Conservation (phyloP, 257 asterid species). For the Rehmannia glutinosa region DNA sequence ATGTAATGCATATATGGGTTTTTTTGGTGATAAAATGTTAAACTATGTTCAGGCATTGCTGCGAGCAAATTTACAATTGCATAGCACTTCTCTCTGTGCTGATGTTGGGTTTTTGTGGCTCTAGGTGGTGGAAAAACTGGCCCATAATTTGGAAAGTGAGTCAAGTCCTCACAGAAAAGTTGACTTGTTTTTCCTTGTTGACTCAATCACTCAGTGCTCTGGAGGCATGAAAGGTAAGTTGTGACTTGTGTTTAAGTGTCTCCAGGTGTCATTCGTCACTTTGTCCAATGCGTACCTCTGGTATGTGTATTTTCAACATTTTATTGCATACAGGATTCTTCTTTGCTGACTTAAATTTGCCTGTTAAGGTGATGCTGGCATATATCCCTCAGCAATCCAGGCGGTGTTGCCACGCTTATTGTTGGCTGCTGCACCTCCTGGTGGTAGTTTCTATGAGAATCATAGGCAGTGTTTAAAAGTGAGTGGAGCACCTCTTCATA, state of each 20-base stretch:
- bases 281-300: neutral
- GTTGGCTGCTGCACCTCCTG: constrained; percentile 90
- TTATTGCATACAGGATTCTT: neutral
- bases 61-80: neutral
- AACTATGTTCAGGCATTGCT: neutral
- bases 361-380: constrained; percentile 67
- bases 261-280: neutral
- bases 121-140: constrained; percentile 71
- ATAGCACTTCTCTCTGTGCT: neutral
- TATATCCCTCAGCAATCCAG: constrained; percentile 76
- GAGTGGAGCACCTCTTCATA: constrained; percentile 24
- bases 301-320: neutral
- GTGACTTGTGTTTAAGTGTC: neutral
- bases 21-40: neutral
- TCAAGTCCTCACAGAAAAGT: constrained; percentile 64
- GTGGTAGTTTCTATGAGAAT: constrained; percentile 67
- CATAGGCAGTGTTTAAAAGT: constrained; percentile 91
- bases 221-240: constrained; percentile 64
- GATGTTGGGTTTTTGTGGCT: neutral
- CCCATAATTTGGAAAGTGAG: constrained; percentile 54
- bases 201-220: constrained; percentile 79
- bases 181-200: constrained; percentile 89
- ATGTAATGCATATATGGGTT: neutral
- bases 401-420: constrained; percentile 65
- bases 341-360: constrained; percentile 8